phyloP scores from a whole-genome alignment of 192 early-diverging fungal genomes.

The Backusella sp. region DNA sequence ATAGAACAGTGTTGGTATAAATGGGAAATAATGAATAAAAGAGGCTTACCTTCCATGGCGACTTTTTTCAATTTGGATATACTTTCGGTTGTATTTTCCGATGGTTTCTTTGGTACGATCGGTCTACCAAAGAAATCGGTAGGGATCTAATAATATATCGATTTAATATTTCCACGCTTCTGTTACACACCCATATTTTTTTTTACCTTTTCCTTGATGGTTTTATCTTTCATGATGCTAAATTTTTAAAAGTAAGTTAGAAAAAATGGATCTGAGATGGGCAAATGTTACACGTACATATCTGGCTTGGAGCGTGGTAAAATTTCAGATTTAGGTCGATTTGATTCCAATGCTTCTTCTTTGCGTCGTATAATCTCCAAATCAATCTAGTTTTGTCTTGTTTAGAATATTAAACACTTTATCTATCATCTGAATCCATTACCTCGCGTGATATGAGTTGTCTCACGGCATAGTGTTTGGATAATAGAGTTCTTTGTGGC shows the following conservation, averaged over 20 bases:
- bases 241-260: neutral
- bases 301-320: neutral
- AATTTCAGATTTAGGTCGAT: conserved; percentile 2
- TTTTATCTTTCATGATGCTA: conserved; percentile 1
- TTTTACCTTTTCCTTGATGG: neutral
- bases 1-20: too few species aligned
- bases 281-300: neutral
- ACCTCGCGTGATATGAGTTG: conserved; percentile 84
- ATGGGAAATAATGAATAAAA: neutral
- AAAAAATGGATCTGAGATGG: neutral
- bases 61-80: conserved; percentile 2
- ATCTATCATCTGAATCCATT: neutral
- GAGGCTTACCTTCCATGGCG: neutral
- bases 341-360: conserved; percentile 23
- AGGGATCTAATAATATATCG: conserved; percentile 13
- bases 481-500: conserved; percentile 42
- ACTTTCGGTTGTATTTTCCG: neutral
- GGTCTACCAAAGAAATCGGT: conserved; percentile 83
- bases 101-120: conserved; percentile 35
- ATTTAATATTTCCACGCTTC: conserved; percentile 13
- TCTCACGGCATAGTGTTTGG: conserved; percentile 71
- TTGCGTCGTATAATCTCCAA: conserved; percentile 40
- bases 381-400: conserved; percentile 43
- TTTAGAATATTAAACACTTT: neutral
- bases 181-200: too few species aligned